Base-by-base conservation (phyloP, 139 green algal species). In the Medakamo hakoo region DNA sequence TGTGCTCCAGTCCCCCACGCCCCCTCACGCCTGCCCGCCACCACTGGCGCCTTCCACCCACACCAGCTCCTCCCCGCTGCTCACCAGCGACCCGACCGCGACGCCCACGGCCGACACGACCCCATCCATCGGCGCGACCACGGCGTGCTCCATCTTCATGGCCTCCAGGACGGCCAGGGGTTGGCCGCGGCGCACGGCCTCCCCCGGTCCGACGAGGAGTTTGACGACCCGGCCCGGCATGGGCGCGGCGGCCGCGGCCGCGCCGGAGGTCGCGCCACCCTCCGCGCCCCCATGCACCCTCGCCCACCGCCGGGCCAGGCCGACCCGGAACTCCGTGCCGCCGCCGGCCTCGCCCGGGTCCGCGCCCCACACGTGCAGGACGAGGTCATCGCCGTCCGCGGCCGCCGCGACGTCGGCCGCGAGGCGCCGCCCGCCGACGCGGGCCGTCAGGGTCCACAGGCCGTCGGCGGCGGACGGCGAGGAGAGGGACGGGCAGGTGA, bases 71-170 rank as follows among this genome's bases (percentile, higher is more conserved):
- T 28, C 32, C 29, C 71, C 71, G 65, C 70, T 62, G 61, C 72
- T 62, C 52, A 76, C 66, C 65, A 76, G 67, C 30, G 72, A 57
- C 20, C 66, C 66, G 23, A 57, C 23, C 25, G 25, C 52, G 18
- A 65, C 58, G 18, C 32, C 49, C 18, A 76, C 55, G 57, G 70
- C 52, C 1, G 26, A 27, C 19, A 76, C 27, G 4, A 24, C 65
- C 16, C 66, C 71, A 56, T 66, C 61, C 3, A 23, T 21, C 19
- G 65, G 26, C 1, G 77, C 71, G 3, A 27, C 23, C 26, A 84
- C 67, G 4, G 67, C 63, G 59, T 80, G 71, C 71, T 84, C 71
- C 85, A 91, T 93, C 70, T 93, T 93, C 85, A 93, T 93, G 0
- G 85, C 84, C 67, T 92, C 83, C 63, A 92, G 55, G 22, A 80